These are phyloP conservation scores for Metschnikowia kunwiensis DNA, from an alignment of 805 yeast genomes.

Conservation along the genomic window DNA sequence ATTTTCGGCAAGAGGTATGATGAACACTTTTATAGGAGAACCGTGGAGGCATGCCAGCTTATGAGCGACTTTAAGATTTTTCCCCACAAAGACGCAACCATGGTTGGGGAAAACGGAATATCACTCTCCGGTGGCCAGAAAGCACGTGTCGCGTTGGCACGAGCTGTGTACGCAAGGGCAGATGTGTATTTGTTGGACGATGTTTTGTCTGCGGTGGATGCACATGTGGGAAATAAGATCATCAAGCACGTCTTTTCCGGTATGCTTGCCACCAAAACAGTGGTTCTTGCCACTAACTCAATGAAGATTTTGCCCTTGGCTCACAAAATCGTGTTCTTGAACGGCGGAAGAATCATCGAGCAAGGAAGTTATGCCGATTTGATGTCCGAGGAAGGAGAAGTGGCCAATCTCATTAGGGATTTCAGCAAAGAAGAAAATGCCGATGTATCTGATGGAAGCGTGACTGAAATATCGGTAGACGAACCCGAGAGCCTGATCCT, in stretches of 20 bases:
- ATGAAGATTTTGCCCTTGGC: constrained; percentile 56
- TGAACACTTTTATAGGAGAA: constrained; percentile 37
- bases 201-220: constrained; percentile 68
- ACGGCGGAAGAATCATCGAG: constrained; percentile 54
- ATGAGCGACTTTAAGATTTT: constrained; percentile 44
- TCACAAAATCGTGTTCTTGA: constrained; percentile 56
- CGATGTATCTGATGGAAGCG: constrained; percentile 4
- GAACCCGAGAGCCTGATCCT: constrained; percentile 7
- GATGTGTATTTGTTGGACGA: constrained; percentile 64
- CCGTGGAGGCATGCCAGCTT: constrained; percentile 50
- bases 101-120: constrained; percentile 61
- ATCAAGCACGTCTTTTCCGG: constrained; percentile 53
- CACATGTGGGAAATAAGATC: constrained; percentile 60
- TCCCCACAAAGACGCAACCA: constrained; percentile 52
- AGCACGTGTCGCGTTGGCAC: constrained; percentile 61
- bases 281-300: constrained; percentile 57
- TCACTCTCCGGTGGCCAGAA: constrained; percentile 63
- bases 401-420: constrained; percentile 32
- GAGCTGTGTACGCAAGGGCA: constrained; percentile 63
- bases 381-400: constrained; percentile 35
- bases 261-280: constrained; percentile 48
- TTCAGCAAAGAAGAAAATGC: constrained; percentile 24
- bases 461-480: constrained; percentile 2
- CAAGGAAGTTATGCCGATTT: constrained; percentile 50
- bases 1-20: constrained; percentile 49